These are phyloP conservation scores for Claviceps sorghi DNA, from an alignment of 2,329 filamentous ascomycete species.

Conservation along the genomic window DNA sequence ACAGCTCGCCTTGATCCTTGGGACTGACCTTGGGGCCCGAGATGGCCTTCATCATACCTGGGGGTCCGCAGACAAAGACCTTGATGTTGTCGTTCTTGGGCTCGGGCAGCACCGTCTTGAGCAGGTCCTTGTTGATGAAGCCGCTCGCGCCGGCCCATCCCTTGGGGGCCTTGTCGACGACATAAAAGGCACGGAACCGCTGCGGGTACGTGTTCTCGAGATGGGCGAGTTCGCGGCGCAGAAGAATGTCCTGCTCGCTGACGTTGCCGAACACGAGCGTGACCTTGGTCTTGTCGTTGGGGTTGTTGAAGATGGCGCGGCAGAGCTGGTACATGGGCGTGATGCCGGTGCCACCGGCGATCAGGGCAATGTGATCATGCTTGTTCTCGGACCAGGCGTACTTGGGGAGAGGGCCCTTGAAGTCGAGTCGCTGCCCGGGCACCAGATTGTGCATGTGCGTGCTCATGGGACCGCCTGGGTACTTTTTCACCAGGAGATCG, in stretches of 20 bases:
- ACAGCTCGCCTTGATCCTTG: constrained; percentile 84
- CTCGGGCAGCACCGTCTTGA: constrained; percentile 90
- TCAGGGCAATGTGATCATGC: constrained; percentile 72
- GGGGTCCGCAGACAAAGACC: constrained; percentile 90
- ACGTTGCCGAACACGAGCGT: constrained; percentile 91
- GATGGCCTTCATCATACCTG: constrained; percentile 83
- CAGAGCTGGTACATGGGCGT: constrained; percentile 95
- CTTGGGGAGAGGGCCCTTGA: constrained; percentile 94
- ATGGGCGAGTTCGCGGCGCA: constrained; percentile 70
- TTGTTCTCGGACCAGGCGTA: constrained; percentile 85
- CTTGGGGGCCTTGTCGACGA: constrained; percentile 72
- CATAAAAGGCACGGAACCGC: constrained; percentile 90
- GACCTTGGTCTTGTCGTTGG: constrained; percentile 92
- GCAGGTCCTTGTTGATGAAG: constrained; percentile 73
- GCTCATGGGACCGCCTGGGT: constrained; percentile 84
- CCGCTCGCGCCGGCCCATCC: constrained; percentile 66
- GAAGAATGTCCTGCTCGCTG: constrained; percentile 74
- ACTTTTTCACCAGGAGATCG: constrained; percentile 84
- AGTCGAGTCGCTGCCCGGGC: constrained; percentile 67
- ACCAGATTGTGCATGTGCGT: constrained; percentile 72
- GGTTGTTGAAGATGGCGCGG: constrained; percentile 88
- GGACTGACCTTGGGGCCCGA: constrained; percentile 82
- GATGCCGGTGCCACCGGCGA: constrained; percentile 94
- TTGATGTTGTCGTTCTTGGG: constrained; percentile 88
- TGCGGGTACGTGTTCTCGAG: constrained; percentile 93